Conservation (phyloP, 208 protist genomes). For the Crithidia sp. region DNA sequence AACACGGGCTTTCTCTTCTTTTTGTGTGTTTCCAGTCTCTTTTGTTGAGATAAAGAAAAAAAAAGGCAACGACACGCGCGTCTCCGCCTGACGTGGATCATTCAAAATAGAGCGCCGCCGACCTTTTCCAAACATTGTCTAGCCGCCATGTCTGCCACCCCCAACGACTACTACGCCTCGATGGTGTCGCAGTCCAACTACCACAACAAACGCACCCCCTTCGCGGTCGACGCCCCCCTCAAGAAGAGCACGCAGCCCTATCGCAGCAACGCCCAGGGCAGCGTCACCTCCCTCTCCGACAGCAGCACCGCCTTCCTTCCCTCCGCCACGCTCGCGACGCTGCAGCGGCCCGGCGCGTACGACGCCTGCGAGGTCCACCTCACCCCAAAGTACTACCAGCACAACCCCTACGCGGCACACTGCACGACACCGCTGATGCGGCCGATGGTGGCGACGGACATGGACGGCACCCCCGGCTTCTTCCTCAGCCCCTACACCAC, state of each 20-base stretch:
- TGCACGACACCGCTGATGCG: conserved; percentile 14
- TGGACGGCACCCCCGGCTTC: conserved; percentile 21
- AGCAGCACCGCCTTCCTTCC: not conserved
- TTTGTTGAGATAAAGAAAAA: too few species aligned
- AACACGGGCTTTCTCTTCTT: not conserved
- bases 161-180: conserved; percentile 53
- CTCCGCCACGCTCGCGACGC: not conserved
- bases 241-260: conserved; percentile 29
- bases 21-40: not conserved
- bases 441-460: conserved; percentile 31
- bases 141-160: conserved; percentile 27
- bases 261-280: conserved; percentile 22
- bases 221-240: not conserved
- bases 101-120: too few species aligned
- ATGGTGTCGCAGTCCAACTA: conserved; percentile 64
- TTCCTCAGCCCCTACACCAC: conserved; percentile 5
- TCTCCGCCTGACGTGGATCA: too few species aligned
- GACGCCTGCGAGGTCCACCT: conserved; percentile 10
- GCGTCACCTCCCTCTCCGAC: not conserved
- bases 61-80: too few species aligned
- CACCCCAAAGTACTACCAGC: conserved; percentile 44
- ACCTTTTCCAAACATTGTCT: not conserved
- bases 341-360: conserved; percentile 19
- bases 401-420: conserved; percentile 80
- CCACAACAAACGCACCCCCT: conserved; percentile 20